These are phyloP conservation scores for Aspergillus sp. DNA, from an alignment of 2,329 filamentous ascomycete genomes.

Conservation along the genomic window DNA sequence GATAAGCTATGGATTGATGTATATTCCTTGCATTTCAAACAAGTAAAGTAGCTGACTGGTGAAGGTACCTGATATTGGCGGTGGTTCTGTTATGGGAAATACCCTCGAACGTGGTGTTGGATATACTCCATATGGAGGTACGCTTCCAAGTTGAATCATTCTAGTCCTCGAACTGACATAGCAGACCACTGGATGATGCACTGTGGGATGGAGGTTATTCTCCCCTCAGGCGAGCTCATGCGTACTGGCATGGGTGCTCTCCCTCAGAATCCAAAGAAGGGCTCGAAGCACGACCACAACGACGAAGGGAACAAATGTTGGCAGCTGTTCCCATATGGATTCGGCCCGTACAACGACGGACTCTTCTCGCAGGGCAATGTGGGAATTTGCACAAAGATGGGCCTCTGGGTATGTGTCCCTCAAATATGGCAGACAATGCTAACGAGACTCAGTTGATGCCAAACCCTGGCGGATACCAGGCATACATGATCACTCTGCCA, in stretches of 20 bases:
- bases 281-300: neutral
- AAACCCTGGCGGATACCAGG: neutral
- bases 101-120: conserved; percentile 48
- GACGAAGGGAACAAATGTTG: conserved; percentile 22
- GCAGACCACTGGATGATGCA: neutral
- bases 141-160: neutral
- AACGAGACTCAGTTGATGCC: neutral
- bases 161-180: neutral
- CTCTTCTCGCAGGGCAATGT: conserved; percentile 55
- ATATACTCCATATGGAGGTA: conserved; percentile 42
- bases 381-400: conserved; percentile 57
- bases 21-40: too few relatives aligned
- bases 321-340: conserved; percentile 25
- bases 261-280: neutral
- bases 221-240: conserved; percentile 48
- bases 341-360: conserved; percentile 42
- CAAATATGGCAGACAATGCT: neutral
- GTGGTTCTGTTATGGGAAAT: conserved; percentile 46
- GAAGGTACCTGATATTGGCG: conserved; percentile 32
- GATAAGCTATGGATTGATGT: neutral
- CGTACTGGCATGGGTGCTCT: conserved; percentile 49
- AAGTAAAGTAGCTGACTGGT: neutral
- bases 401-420: conserved; percentile 43
- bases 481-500: neutral
- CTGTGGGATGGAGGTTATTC: conserved; percentile 47